These are phyloP conservation scores for Cryptosporidium felis DNA, from an alignment of 169 alveolate species.

Conservation along the genomic window DNA sequence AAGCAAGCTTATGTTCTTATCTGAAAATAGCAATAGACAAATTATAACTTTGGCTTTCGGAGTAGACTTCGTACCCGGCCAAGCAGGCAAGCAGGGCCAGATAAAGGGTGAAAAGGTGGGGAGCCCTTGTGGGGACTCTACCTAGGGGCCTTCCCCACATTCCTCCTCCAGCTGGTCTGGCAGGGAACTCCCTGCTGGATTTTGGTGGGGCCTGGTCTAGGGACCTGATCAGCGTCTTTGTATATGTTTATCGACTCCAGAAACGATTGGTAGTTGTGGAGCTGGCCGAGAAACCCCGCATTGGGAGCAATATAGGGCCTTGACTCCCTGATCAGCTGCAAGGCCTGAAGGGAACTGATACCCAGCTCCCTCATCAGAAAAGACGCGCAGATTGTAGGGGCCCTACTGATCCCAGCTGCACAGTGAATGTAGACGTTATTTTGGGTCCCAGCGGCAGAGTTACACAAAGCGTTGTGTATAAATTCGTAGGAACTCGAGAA, in stretches of 20 bases:
- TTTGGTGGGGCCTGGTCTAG: background rate
- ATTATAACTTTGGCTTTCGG: too few relatives aligned
- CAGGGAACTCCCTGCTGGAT: constrained; percentile 31
- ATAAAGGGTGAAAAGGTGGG: too few relatives aligned
- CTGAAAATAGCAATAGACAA: too few relatives aligned
- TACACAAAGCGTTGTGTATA: constrained; percentile 26
- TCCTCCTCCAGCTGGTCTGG: background rate
- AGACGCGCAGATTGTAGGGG: constrained; percentile 68
- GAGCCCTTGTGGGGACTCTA: too few relatives aligned
- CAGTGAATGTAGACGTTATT: constrained; percentile 54
- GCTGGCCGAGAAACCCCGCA: constrained; percentile 40
- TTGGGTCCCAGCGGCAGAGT: constrained; percentile 25
- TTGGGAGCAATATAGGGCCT: constrained; percentile 65
- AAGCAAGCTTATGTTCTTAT: too few relatives aligned
- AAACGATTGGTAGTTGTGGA: constrained; percentile 5
- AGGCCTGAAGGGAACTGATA: constrained; percentile 35
- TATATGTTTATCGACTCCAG: background rate
- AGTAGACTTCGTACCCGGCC: too few relatives aligned
- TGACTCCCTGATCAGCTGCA: constrained; percentile 21
- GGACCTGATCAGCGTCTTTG: background rate
- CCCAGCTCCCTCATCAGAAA: constrained; percentile 53
- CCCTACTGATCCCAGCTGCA: constrained; percentile 72
- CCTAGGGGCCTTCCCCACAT: constrained; percentile 8
- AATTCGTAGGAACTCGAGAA: constrained; percentile 30
- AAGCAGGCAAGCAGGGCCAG: too few relatives aligned